These are phyloP conservation scores for Erodium maritimum DNA, from an alignment of 345 rosid species.

Conservation along the genomic window DNA sequence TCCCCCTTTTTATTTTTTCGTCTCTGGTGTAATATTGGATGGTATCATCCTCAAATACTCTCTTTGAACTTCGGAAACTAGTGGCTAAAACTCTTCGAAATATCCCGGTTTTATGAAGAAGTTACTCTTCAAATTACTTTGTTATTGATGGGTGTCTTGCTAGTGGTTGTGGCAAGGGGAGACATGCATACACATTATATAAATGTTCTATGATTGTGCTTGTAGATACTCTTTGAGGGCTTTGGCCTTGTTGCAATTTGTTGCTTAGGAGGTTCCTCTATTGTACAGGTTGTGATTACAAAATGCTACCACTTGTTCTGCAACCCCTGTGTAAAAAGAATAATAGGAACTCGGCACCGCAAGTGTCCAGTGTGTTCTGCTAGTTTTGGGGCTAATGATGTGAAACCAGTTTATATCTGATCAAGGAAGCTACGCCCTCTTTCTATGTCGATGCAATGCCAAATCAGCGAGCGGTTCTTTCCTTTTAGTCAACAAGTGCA, in stretches of 20 bases:
- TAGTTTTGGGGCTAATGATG: constrained; percentile 81
- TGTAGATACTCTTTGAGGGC: background rate
- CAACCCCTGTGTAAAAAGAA: constrained; percentile 68
- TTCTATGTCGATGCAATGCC: too few species aligned
- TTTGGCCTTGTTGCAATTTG: background rate
- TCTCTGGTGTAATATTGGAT: too few species aligned
- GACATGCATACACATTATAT: too few species aligned
- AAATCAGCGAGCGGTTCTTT: too few species aligned
- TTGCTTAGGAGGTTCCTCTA: background rate
- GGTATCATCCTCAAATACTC: too few species aligned
- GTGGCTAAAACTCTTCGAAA: too few species aligned
- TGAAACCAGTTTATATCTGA: constrained; percentile 93
- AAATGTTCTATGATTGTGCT: background rate
- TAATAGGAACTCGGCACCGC: constrained; percentile 61
- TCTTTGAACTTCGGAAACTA: too few species aligned
- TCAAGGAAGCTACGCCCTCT: background rate
- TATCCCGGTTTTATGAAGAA: too few species aligned
- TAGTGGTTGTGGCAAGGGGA: too few species aligned
- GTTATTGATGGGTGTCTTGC: background rate
- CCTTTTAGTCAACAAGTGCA: background rate
- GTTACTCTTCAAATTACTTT: too few species aligned
- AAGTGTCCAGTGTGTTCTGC: constrained; percentile 78
- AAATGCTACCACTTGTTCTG: constrained; percentile 95
- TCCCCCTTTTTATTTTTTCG: too few species aligned
- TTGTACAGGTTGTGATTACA: constrained; percentile 77